These are phyloP conservation scores for Luffa aegyptiaca DNA, from an alignment of 306 rosid genomes.

Conservation along the genomic window DNA sequence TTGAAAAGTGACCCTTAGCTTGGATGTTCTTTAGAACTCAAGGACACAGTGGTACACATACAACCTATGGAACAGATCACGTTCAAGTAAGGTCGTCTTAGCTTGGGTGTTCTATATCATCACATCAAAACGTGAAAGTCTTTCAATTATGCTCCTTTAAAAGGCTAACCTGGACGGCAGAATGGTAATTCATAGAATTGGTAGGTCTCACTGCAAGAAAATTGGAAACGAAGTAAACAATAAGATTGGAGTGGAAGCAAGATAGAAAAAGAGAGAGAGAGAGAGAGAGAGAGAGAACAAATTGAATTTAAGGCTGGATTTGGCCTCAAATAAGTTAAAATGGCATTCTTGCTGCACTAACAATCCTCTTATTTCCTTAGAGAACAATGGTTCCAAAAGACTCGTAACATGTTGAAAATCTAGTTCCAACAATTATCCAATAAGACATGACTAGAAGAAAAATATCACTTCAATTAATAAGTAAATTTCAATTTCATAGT, in stretches of 20 bases:
- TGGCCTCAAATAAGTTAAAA: background rate
- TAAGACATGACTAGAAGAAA: background rate
- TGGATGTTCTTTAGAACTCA: background rate
- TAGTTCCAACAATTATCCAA: background rate
- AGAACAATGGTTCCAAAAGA: background rate
- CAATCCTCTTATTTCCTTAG: background rate
- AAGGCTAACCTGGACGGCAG: conserved; percentile 67
- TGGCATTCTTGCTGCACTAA: background rate
- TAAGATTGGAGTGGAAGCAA: conserved; percentile 1
- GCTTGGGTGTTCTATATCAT: background rate
- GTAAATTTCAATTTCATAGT: background rate
- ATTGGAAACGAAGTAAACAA: conserved; percentile 11
- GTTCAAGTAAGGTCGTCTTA: no score
- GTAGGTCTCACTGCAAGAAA: conserved; percentile 58
- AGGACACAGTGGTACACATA: no score
- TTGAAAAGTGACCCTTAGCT: background rate
- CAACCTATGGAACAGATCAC: no score
- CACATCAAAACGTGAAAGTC: background rate
- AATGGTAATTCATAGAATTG: conserved; percentile 75
- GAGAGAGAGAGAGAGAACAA: background rate
- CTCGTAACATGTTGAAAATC: background rate
- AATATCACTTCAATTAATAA: background rate
- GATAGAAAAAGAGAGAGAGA: background rate
- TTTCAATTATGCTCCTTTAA: background rate
- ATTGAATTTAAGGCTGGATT: background rate